Evolutionary conservation across 306 rosid species (phyloP).

Genomic region (Vigna reflexopilosa): DNA sequence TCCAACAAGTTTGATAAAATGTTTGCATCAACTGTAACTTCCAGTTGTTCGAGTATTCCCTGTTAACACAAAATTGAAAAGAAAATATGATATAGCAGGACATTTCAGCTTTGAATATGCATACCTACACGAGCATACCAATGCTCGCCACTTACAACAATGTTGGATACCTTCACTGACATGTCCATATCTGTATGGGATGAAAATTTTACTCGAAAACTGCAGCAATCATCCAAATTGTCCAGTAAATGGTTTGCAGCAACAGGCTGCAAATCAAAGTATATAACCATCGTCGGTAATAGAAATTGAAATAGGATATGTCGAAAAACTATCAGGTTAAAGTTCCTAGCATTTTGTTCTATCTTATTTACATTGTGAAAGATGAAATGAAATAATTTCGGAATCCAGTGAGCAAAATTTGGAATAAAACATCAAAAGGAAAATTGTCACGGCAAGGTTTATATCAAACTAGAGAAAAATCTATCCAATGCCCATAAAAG

Average conservation of each 20-base stretch:
- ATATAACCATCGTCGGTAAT: conserved; percentile 19
- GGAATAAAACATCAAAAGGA: neutral
- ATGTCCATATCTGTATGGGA: conserved; percentile 58
- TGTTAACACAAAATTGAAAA: conserved; percentile 44
- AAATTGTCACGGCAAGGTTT: neutral
- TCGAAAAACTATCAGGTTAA: neutral
- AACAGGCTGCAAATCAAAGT: conserved; percentile 60
- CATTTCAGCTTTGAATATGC: conserved; percentile 35
- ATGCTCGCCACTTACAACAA: conserved; percentile 38
- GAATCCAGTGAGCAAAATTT: neutral
- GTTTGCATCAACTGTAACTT: conserved; percentile 66
- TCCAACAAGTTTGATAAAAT: conserved; percentile 53
- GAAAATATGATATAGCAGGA: conserved; percentile 1
- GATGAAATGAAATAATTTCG: neutral
- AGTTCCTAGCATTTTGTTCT: conserved; percentile 7
- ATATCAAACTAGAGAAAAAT: conserved; percentile 12
- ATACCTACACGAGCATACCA: conserved; percentile 34
- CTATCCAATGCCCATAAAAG: neutral
- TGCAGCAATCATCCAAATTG: conserved; percentile 55
- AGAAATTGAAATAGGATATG: neutral
- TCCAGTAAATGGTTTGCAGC: conserved; percentile 48
- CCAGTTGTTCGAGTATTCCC: conserved; percentile 75
- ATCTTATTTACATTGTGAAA: neutral
- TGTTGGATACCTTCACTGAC: conserved; percentile 68
- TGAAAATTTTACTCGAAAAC: conserved; percentile 64